A percentile compares a stretch with the other conserved stretches of the same genome.
These are phyloP conservation scores for Quercus berberidifolia DNA, from an alignment of 306 rosid genomes.

Conservation along the genomic window DNA sequence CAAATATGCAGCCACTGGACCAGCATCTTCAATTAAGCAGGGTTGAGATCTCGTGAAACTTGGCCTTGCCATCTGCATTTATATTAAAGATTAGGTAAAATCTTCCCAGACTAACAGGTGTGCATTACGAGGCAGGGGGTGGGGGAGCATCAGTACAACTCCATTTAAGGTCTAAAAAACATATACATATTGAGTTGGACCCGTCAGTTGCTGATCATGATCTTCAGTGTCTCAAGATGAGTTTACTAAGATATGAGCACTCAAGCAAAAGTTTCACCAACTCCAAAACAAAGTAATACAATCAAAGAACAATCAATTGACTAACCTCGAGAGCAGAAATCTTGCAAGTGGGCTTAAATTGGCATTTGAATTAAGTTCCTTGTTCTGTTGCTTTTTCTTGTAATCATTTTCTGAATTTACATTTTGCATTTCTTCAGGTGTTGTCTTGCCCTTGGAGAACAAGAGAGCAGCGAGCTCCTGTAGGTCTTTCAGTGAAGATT, in stretches of 20 bases:
- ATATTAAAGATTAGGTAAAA: not conserved
- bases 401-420: constrained; percentile 39
- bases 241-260: not conserved
- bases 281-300: not conserved
- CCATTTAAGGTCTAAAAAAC: not conserved
- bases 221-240: not conserved
- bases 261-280: not conserved
- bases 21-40: constrained; percentile 44
- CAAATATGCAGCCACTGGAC: constrained; percentile 14
- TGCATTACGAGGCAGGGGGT: not conserved
- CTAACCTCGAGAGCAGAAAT: constrained; percentile 94
- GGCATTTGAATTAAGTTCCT: constrained; percentile 61
- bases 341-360: constrained; percentile 92
- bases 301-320: constrained; percentile 18
- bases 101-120: not conserved
- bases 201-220: not conserved
- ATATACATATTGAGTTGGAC: not conserved
- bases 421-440: constrained; percentile 47
- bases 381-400: constrained; percentile 61
- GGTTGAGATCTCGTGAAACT: constrained; percentile 70
- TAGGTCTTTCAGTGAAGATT: constrained; percentile 72
- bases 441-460: constrained; percentile 47
- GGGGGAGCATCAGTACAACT: not conserved
- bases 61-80: constrained; percentile 96
- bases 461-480: constrained; percentile 63